phyloP scores from a whole-genome alignment of 192 early-diverging fungal genomes.

The Rhizophagus clarus region DNA sequence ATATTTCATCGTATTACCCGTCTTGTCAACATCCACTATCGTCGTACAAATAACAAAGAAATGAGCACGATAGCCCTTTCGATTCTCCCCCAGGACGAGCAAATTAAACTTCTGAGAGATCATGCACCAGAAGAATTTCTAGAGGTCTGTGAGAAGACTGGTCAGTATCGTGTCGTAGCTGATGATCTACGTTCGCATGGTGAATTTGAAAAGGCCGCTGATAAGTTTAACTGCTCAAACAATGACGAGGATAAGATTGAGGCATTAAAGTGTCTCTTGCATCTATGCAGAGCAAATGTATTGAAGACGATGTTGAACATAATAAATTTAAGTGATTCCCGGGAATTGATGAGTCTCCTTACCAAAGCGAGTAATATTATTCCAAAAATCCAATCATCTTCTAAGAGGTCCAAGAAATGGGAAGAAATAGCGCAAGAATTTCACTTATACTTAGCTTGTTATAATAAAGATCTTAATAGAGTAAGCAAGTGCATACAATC shows the following conservation, averaged over 20 bases:
- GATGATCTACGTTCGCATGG: neutral
- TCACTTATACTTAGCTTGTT: constrained; percentile 18
- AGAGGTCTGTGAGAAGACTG: constrained; percentile 12
- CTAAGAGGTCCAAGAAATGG: neutral
- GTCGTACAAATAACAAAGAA: neutral
- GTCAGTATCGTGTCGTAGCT: neutral
- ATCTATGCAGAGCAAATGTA: constrained; percentile 20
- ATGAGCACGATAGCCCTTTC: constrained; percentile 1
- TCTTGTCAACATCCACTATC: constrained; percentile 6
- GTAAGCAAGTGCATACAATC: neutral
- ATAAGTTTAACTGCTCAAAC: neutral
- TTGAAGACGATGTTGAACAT: neutral
- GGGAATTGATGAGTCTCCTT: neutral
- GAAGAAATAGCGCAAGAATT: neutral
- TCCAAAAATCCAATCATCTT: neutral
- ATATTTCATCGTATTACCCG: neutral
- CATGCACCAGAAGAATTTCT: constrained; percentile 20
- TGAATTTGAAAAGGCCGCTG: constrained; percentile 5
- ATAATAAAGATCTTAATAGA: neutral
- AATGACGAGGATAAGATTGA: neutral
- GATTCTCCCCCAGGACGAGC: constrained; percentile 6
- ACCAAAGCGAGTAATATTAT: neutral
- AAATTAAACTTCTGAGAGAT: constrained; percentile 2
- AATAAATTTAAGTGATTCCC: neutral
- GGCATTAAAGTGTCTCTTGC: neutral